A percentile compares a stretch with the other conserved stretches of the same genome.
These are phyloP conservation scores for Nannizziopsis arthrosporioides DNA, from an alignment of 2,329 filamentous ascomycete genomes.

Conservation along the genomic window DNA sequence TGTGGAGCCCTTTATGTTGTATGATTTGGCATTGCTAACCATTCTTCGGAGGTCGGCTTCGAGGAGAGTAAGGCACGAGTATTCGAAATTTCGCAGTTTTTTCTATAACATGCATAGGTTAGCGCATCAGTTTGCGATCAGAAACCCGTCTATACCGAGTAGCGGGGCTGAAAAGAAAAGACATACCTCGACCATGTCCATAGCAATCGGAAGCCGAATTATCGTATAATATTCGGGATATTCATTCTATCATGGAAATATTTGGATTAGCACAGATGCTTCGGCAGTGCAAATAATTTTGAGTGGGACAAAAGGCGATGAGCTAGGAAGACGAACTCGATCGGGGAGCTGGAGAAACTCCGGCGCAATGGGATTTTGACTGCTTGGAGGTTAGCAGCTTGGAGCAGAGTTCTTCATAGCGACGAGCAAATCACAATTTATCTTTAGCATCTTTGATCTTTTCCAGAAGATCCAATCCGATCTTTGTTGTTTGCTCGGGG, in stretches of 20 bases:
- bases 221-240: constrained; percentile 65
- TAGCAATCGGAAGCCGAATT: constrained; percentile 65
- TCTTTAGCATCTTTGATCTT: constrained; percentile 16
- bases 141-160: neutral
- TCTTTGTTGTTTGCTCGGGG: constrained; percentile 14
- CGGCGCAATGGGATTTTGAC: constrained; percentile 61
- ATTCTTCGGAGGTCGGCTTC: constrained; percentile 82
- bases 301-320: neutral
- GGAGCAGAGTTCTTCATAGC: neutral
- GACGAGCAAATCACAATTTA: constrained; percentile 14
- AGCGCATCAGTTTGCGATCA: neutral
- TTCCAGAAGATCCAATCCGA: constrained; percentile 13
- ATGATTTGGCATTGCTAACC: constrained; percentile 77
- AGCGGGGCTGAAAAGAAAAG: neutral
- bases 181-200: constrained; percentile 59
- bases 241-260: constrained; percentile 34
- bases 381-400: constrained; percentile 22
- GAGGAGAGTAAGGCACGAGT: constrained; percentile 58
- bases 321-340: constrained; percentile 27
- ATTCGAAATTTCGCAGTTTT: constrained; percentile 58
- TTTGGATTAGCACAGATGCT: constrained; percentile 1
- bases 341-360: constrained; percentile 64
- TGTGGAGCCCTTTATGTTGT: constrained; percentile 59
- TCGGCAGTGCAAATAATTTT: neutral
- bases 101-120: constrained; percentile 24